phyloP scores from a whole-genome alignment of 2,329 filamentous ascomycete genomes.

The Tolypocladium tundrense region DNA sequence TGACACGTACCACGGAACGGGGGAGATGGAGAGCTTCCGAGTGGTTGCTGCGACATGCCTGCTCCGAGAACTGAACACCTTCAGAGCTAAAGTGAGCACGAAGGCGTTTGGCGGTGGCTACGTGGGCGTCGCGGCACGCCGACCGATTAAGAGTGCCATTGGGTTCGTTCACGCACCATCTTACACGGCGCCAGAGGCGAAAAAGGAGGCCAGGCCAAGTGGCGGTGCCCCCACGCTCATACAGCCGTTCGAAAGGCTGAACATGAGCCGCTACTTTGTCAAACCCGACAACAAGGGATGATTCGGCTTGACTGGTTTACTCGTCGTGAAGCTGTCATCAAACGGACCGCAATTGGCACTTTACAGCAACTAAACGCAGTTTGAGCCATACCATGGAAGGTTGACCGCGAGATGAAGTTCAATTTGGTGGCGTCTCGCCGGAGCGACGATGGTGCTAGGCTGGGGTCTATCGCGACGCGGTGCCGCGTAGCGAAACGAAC shows the following conservation, averaged over 20 bases:
- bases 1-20: conserved; percentile 5
- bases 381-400: neutral
- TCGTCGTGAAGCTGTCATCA: neutral
- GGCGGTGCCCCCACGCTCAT: neutral
- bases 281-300: no score
- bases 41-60: conserved; percentile 27
- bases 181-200: neutral
- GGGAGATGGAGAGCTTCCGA: conserved; percentile 23
- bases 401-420: no score
- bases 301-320: no score
- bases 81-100: conserved; percentile 6
- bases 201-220: neutral
- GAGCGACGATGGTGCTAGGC: no score
- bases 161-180: neutral
- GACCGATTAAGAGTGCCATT: no score
- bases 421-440: no score
- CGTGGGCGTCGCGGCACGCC: conserved; percentile 8
- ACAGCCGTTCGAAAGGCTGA: neutral
- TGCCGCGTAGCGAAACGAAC: no score
- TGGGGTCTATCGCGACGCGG: no score
- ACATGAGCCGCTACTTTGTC: neutral
- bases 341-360: neutral
- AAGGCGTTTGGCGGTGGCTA: conserved; percentile 11
- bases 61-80: conserved; percentile 15
- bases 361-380: neutral